Conservation (phyloP, 2,329 filamentous ascomycete genomes). For the Orbilia blumenaviensis region DNA sequence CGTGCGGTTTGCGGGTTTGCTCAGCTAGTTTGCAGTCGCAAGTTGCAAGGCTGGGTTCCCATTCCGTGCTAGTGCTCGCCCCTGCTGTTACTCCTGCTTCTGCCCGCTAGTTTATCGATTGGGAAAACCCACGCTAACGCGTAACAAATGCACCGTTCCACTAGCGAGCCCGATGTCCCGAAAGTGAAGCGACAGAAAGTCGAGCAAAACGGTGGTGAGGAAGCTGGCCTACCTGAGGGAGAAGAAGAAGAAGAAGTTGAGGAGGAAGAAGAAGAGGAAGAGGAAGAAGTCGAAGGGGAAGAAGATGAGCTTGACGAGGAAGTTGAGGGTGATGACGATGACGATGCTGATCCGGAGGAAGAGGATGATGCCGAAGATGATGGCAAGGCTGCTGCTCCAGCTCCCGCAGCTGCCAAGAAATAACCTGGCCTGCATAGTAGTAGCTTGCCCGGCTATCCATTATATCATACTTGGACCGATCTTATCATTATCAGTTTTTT, state of each 20-base stretch:
- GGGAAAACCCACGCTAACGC: conserved; percentile 40
- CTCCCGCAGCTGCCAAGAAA: conserved; percentile 31
- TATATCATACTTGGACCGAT: background rate
- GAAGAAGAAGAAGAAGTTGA: conserved; percentile 23
- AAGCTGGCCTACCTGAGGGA: conserved; percentile 16
- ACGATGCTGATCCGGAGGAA: background rate
- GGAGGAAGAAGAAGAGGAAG: conserved; percentile 20
- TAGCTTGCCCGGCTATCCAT: background rate
- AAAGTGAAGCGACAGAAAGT: conserved; percentile 52
- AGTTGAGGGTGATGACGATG: conserved; percentile 10
- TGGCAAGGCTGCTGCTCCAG: background rate
- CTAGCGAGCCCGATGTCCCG: conserved; percentile 41
- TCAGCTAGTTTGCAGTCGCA: background rate
- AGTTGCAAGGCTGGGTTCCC: conserved; percentile 19
- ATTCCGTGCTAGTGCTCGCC: conserved; percentile 17
- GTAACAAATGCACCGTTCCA: background rate
- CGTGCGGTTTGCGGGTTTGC: conserved; percentile 2
- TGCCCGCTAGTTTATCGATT: conserved; percentile 31
- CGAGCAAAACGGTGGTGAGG: conserved; percentile 30
- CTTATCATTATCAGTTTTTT: background rate
- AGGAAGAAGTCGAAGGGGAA: conserved; percentile 8
- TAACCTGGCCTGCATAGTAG: conserved; percentile 11
- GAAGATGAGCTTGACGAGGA: conserved; percentile 19
- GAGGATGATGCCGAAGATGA: conserved; percentile 7
- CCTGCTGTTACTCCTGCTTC: background rate